Percentiles rank a stretch among this genome's conserved stretches.
phyloP scores from a whole-genome alignment of 1,284 basidiomycete species.

The Flammula alnicola region DNA sequence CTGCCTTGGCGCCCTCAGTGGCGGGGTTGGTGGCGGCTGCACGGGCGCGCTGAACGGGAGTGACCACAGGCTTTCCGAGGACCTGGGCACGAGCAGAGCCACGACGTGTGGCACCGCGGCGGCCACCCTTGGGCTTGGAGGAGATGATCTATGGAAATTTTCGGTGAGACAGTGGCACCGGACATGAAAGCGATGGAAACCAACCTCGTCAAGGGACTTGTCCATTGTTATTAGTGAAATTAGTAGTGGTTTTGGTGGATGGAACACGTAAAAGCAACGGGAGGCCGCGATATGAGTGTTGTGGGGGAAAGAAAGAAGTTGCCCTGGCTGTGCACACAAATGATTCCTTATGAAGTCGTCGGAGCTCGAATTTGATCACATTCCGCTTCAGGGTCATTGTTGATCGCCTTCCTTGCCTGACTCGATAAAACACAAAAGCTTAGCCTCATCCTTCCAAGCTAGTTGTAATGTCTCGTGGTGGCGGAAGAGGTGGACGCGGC shows the following conservation, averaged over 20 bases:
- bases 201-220: constrained; percentile 89
- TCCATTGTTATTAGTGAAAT: constrained; percentile 56
- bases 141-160: constrained; percentile 70
- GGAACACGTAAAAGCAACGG: too few relatives aligned
- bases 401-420: constrained; percentile 15
- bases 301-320: constrained; percentile 29
- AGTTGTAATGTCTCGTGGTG: constrained; percentile 48
- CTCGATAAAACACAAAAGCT: constrained; percentile 8
- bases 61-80: constrained; percentile 54
- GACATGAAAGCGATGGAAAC: constrained; percentile 32
- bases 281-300: constrained; percentile 20
- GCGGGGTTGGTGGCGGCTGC: constrained; percentile 49
- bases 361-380: constrained; percentile 33
- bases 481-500: constrained; percentile 59
- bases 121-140: constrained; percentile 52
- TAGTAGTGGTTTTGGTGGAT: too few relatives aligned
- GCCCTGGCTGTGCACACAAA: constrained; percentile 26
- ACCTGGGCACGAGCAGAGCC: constrained; percentile 57
- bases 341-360: constrained; percentile 24
- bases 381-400: constrained; percentile 23
- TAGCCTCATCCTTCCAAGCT: constrained; percentile 1
- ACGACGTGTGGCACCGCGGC: constrained; percentile 45
- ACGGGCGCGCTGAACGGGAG: constrained; percentile 58
- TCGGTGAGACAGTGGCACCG: constrained; percentile 23
- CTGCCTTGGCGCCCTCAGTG: constrained; percentile 37